Percentiles rank a stretch among this genome's conserved stretches.
Conservation (phyloP, 306 rosid species). For the Malus domestica region ASM211411v1 NC_041789.1:24149501-24150000, state of each 20-base stretch:
- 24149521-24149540: neutral
- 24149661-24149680: neutral
- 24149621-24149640: neutral
- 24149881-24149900: neutral
- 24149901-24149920: neutral
- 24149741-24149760: neutral
- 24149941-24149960: no score
- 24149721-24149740: neutral
- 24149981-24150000: no score
- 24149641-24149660: neutral
- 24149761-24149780: neutral
- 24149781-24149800: conserved; percentile 2
- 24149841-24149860: neutral
- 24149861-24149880: neutral
- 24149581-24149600: neutral
- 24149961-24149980: neutral
- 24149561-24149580: neutral
- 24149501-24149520: neutral
- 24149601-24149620: neutral
- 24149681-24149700: neutral
- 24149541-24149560: neutral
- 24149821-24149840: neutral
- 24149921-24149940: no score
- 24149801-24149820: neutral
- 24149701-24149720: neutral